Percentiles rank a stretch among this genome's conserved stretches.
phyloP scores from a whole-genome alignment of 2,329 filamentous ascomycete genomes.

The Colletotrichum cuscutae region DNA sequence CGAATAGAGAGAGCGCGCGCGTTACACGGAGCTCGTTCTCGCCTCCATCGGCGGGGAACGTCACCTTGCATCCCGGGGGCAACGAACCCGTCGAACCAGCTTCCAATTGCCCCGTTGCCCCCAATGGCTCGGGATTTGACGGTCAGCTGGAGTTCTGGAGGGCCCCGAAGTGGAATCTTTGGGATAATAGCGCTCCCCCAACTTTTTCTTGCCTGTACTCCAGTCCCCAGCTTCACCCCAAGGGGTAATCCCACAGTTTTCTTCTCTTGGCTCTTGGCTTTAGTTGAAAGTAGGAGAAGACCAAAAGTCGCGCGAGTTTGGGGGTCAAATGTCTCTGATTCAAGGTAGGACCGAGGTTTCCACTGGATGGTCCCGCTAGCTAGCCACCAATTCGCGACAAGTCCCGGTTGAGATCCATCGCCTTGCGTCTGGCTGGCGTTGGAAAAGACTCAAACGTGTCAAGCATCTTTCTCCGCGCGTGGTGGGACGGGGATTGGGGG shows the following conservation, averaged over 20 bases:
- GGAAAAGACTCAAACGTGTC: not conserved
- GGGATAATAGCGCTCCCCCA: not conserved
- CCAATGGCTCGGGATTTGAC: not conserved
- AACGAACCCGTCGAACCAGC: not conserved
- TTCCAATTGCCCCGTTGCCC: constrained; percentile 10
- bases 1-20: not conserved
- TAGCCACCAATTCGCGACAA: constrained; percentile 9
- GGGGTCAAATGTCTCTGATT: not conserved
- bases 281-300: not conserved
- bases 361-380: constrained; percentile 8
- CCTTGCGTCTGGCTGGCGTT: not conserved
- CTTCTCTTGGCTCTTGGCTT: not conserved
- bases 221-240: constrained; percentile 16
- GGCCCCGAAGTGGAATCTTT: constrained; percentile 7
- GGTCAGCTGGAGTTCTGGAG: constrained; percentile 15
- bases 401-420: constrained; percentile 19
- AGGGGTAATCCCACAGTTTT: constrained; percentile 28
- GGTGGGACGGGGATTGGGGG: constrained; percentile 1
- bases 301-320: constrained; percentile 11
- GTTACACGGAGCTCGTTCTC: constrained; percentile 3
- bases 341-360: constrained; percentile 17
- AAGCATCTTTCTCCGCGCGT: not conserved
- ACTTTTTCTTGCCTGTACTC: not conserved
- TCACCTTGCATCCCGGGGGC: constrained; percentile 28
- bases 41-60: constrained; percentile 22